These are phyloP conservation scores for Solanum commersonii DNA, from an alignment of 257 asterid species.

Conservation along the genomic window DNA sequence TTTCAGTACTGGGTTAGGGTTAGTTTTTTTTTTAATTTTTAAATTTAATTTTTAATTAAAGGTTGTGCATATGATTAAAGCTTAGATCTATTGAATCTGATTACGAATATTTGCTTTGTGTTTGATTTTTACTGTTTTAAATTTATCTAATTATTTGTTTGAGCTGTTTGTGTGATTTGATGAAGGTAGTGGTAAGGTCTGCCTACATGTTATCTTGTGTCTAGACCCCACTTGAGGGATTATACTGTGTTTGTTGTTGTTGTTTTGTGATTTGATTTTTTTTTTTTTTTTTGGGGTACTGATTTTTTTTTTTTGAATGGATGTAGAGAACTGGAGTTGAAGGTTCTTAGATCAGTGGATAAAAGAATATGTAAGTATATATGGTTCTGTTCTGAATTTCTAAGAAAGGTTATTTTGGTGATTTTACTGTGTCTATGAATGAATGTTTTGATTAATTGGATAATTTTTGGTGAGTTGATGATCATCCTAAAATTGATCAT, in stretches of 20 bases:
- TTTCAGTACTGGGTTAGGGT: not conserved
- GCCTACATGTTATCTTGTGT: not conserved
- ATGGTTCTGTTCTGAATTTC: not conserved
- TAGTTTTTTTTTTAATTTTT: not conserved
- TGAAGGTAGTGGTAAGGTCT: not conserved
- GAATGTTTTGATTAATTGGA: not conserved
- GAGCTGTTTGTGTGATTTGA: not conserved
- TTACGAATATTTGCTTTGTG: not conserved
- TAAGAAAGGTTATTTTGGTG: not conserved
- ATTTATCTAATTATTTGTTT: not conserved
- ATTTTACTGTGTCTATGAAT: not conserved
- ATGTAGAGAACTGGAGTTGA: conserved; percentile 11
- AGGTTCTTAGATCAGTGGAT: conserved; percentile 19
- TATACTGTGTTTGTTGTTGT: not conserved
- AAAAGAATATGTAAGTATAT: conserved; percentile 29
- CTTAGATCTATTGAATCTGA: not conserved
- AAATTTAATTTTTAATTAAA: not conserved
- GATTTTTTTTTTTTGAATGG: not conserved
- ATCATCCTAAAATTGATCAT: not conserved
- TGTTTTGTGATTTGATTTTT: not conserved
- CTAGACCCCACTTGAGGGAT: not conserved
- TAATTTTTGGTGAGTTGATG: not conserved
- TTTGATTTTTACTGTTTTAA: not conserved
- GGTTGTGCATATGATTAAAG: not conserved
- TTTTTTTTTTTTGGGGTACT: not conserved